Percentiles rank a stretch among this genome's conserved stretches.
phyloP scores from a whole-genome alignment of 2,329 filamentous ascomycete species.

The Diaporthe sp. region DNA sequence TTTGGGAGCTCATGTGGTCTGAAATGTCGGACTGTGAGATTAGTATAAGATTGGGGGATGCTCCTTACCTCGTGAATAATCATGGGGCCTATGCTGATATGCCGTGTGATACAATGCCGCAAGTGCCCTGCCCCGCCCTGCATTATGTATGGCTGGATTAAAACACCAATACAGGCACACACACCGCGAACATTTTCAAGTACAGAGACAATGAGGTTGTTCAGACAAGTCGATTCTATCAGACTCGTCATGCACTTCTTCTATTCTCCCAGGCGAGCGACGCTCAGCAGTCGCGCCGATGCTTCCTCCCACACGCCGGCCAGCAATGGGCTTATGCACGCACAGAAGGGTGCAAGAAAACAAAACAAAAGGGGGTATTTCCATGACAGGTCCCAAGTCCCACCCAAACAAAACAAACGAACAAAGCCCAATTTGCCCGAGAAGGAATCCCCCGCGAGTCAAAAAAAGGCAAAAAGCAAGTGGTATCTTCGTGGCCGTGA shows the following conservation, averaged over 20 bases:
- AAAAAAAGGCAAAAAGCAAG: conserved; percentile 34
- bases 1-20: neutral
- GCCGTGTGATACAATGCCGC: neutral
- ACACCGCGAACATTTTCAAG: neutral
- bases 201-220: neutral
- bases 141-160: neutral
- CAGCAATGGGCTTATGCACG: neutral
- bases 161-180: neutral
- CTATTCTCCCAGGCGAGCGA: conserved; percentile 19
- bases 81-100: neutral
- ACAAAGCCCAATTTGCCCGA: neutral
- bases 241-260: conserved; percentile 12
- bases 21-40: neutral
- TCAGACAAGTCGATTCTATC: neutral
- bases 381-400: conserved; percentile 31
- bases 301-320: neutral
- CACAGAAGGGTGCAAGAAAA: conserved; percentile 1
- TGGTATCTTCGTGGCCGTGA: conserved; percentile 40
- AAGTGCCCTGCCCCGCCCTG: neutral
- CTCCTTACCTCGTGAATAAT: neutral
- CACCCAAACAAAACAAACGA: conserved; percentile 18
- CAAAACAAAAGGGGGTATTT: conserved; percentile 37
- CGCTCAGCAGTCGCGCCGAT: conserved; percentile 1
- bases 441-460: neutral
- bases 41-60: neutral